Conservation (phyloP, 805 yeast genomes). For the Tetrapisispora namnaoensis region DNA sequence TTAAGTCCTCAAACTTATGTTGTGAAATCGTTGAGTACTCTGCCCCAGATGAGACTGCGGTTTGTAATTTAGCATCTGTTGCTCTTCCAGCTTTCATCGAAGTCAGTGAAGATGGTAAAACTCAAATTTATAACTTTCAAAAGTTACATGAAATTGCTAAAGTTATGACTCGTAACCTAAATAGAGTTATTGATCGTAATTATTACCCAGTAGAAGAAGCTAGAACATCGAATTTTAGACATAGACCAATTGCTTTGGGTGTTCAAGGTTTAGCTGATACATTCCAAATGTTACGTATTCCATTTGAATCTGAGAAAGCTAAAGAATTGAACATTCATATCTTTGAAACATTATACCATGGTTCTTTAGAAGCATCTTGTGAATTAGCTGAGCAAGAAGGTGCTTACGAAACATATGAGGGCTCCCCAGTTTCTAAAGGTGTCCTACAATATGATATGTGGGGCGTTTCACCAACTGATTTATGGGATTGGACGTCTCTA, state of each 20-base stretch:
- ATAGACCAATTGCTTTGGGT: conserved; percentile 94
- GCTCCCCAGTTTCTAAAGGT: conserved; percentile 89
- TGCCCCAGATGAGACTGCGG: conserved; percentile 87
- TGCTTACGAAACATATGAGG: conserved; percentile 59
- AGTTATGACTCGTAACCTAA: conserved; percentile 68
- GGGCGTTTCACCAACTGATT: conserved; percentile 64
- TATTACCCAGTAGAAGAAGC: conserved; percentile 79
- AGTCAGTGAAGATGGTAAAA: conserved; percentile 34
- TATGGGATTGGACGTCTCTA: conserved; percentile 78
- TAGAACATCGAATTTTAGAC: conserved; percentile 60
- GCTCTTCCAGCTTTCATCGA: conserved; percentile 76
- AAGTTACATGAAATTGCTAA: conserved; percentile 68
- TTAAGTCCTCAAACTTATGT: conserved; percentile 88
- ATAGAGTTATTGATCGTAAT: conserved; percentile 76
- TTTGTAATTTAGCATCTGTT: conserved; percentile 86
- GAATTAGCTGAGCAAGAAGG: conserved; percentile 70
- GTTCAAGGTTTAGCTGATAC: conserved; percentile 96
- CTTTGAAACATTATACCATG: conserved; percentile 94
- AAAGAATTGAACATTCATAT: conserved; percentile 68
- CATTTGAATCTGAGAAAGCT: conserved; percentile 81
- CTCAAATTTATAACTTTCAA: conserved; percentile 56
- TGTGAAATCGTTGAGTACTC: conserved; percentile 92
- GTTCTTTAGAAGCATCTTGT: conserved; percentile 75
- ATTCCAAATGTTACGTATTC: conserved; percentile 67
- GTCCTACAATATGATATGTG: conserved; percentile 79